Base-by-base conservation (phyloP, 331 rosid genomes). In the Rosa hybrid region DNA sequence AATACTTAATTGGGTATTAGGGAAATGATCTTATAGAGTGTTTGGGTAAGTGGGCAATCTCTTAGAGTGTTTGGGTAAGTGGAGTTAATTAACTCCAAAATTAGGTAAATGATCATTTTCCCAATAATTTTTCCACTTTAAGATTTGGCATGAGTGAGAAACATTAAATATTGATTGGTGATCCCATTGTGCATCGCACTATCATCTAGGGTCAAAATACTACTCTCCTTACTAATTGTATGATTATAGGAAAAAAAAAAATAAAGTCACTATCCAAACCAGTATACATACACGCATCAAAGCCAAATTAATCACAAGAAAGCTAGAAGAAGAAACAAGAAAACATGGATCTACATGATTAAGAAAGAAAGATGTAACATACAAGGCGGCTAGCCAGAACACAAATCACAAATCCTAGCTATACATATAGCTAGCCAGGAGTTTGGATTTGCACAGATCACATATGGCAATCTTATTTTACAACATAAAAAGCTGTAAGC, bases 381-480 rank as follows among this genome's bases (percentile, higher is more conserved):
- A 63, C 45, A 30, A 65, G 70, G 70, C 21, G 4, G 45, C n/a
- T 65, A 34, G 70, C 70, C 45, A 7, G 45, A 65, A 14, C 14
- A 65, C 70, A 65, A 65, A 65, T 65, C 44, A 65, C 45, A 30
- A 65, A 30, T 65, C 70, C 70, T 30, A 30, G 69, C 42, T 27
- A 4, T 25, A 11, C 39, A 23, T 63, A 12, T 63, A 25, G 18
- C 69, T 12, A 7, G n/a, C 45, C 45, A 30, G 45, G 70, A 30
- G 20, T 39, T 7, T 2, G 25, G 25, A 68, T 68, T 17, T 68
- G 49, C 46, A 67, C 23, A 68, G 13, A 39, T 68, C 72, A 68
- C 72, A 39, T 38, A 76, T 45, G 79, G 23, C 59, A 64, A 17
- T 30, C 39, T 77, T 65, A 65, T 65, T 77, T 12, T 10, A 51